Evolutionary conservation across 306 rosid species (phyloP).

Genomic region (Carpinus viminea): DNA sequence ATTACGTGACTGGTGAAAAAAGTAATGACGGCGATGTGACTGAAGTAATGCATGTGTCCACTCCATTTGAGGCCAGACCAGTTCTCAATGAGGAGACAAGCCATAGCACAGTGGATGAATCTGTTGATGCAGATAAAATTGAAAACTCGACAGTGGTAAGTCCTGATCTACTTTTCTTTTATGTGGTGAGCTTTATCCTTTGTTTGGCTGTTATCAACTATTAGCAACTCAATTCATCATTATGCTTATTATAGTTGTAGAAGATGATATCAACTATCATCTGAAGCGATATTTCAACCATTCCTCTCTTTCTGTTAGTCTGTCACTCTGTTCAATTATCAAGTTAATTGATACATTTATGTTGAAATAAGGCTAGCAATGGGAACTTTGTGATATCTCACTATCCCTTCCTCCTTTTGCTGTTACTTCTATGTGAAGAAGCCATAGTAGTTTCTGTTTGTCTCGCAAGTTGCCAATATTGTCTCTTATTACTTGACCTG

Average conservation of each 20-base stretch:
- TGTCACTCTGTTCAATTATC: no score
- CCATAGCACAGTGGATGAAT: constrained; percentile 16
- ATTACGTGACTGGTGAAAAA: constrained; percentile 1
- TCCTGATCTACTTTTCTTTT: constrained; percentile 17
- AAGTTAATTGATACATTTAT: not conserved
- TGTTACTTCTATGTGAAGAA: not conserved
- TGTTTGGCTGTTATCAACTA: constrained; percentile 19
- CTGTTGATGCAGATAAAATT: constrained; percentile 35
- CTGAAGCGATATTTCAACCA: no score
- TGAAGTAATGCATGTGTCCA: constrained; percentile 10
- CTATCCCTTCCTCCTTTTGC: not conserved
- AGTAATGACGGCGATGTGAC: constrained; percentile 15
- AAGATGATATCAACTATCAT: not conserved
- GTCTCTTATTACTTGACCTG: not conserved
- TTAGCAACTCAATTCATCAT: not conserved
- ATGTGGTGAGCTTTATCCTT: constrained; percentile 9
- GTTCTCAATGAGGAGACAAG: constrained; percentile 32
- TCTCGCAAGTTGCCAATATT: not conserved
- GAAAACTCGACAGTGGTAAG: constrained; percentile 34
- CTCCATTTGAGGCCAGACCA: constrained; percentile 25
- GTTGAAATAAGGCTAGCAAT: not conserved
- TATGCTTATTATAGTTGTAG: not conserved
- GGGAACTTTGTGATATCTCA: not conserved
- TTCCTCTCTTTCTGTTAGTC: no score
- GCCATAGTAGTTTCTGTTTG: not conserved